Evolutionary conservation across 129 eudicot genomes (phyloP), one percentile per base, ranked within the genome.

Genomic region (Flaveria sonorensis): DNA sequence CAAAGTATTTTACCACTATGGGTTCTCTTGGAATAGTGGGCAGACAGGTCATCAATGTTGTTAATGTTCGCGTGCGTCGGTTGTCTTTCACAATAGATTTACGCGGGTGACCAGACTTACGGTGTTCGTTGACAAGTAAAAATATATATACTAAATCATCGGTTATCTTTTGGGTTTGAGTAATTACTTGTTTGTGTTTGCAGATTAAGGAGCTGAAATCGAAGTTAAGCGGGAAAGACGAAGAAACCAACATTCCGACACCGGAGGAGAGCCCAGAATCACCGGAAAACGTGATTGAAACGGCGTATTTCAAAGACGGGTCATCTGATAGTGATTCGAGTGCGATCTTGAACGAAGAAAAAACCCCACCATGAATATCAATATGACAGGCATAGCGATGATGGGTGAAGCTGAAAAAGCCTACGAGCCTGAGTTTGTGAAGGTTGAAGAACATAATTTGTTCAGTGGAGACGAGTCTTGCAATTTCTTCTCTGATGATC

Each of bases 291-390:
- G 40, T 36, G 40, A 36, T 36, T 6, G 73, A 84, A 73, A 72
- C 82, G 48, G 47, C 83, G 1, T 56, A 81, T 75, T 82, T 81
- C 74, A 92, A 89, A 83, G 97, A 93, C 30, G 97, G 95, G 23
- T 87, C 91, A 4, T 93, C 96, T 0, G 97, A 91, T 9, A 91
- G 92, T 28, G 95, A 91, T 73, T 86, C 98, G 2, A 93, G 98
- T 70, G 98, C 97, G 14, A 93, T 93, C 68, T 60, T 93, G 70
- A 90, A 93, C 74, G 96, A 93, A 40, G 98, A 90, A 14, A 79
- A 75, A 86, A 45, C 50, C 2, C 12, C 13, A 45, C 13, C 14
- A 45, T 45, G 50, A 45, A 45, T 45, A 45, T 45, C 81, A 76
- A 79, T 68, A 36, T 45, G n/a, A 42, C 70, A 61, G 40, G 14